A percentile compares a stretch with the other conserved stretches of the same genome.
phyloP scores from a whole-genome alignment of 176 grass and related monocot species.

The Coix lacrymajobi region DNA sequence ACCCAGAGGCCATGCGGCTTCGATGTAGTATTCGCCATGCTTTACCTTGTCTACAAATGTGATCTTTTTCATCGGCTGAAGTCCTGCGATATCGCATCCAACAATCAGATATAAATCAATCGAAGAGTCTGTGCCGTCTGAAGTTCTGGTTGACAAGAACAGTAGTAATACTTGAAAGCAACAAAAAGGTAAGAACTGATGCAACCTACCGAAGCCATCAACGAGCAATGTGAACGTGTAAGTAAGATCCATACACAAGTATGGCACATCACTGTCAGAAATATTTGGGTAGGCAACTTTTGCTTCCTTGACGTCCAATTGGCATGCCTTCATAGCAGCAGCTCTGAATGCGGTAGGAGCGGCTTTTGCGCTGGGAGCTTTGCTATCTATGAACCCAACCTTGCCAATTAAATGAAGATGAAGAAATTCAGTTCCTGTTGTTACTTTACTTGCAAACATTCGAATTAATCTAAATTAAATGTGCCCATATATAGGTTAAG shows the following conservation, averaged over 20 bases:
- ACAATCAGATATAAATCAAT: not conserved
- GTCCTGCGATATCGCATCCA: not conserved
- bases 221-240: not conserved
- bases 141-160: not conserved
- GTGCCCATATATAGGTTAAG: not conserved
- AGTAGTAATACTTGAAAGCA: not conserved
- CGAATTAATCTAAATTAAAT: not conserved
- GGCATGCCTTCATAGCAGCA: not conserved
- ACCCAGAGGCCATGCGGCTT: conserved; percentile 7
- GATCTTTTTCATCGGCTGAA: conserved; percentile 1
- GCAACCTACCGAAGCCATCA: not conserved
- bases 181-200: not conserved
- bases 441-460: not conserved
- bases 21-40: conserved; percentile 15
- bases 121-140: not conserved
- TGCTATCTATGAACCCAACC: not conserved
- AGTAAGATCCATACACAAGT: conserved; percentile 9
- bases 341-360: not conserved
- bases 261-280: not conserved
- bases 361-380: not conserved
- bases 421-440: not conserved
- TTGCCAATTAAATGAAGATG: not conserved
- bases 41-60: conserved; percentile 7
- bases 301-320: not conserved
- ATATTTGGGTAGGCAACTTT: not conserved